A percentile compares a stretch with the other conserved stretches of the same genome.
Conservation (phyloP, 1,284 basidiomycete genomes). For the Cryptococcus sp. region DNA sequence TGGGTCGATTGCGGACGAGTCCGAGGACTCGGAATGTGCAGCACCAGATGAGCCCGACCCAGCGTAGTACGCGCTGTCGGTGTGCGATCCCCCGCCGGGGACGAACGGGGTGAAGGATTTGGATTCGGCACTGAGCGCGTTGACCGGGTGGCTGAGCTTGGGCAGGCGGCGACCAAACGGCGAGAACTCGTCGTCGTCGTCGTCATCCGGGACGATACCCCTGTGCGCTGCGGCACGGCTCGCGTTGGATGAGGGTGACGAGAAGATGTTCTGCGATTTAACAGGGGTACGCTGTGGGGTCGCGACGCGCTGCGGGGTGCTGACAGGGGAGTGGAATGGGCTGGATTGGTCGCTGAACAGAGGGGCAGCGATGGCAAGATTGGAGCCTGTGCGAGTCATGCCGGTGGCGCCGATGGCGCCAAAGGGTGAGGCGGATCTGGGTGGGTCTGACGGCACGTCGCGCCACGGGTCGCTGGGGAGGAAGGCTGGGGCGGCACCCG, state of each 20-base stretch:
- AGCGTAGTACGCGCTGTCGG: background rate
- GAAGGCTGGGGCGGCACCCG: constrained; percentile 56
- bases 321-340: constrained; percentile 53
- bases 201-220: constrained; percentile 47
- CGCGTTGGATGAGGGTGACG: constrained; percentile 23
- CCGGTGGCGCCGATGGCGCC: constrained; percentile 55
- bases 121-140: constrained; percentile 30
- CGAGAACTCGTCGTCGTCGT: constrained; percentile 59
- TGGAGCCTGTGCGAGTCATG: constrained; percentile 61
- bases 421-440: constrained; percentile 41
- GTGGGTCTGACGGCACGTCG: constrained; percentile 31
- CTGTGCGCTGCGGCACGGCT: constrained; percentile 22
- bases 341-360: constrained; percentile 67
- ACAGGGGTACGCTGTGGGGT: constrained; percentile 27
- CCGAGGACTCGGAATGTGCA: constrained; percentile 19
- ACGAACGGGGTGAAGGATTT: constrained; percentile 43
- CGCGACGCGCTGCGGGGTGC: constrained; percentile 31
- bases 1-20: constrained; percentile 1
- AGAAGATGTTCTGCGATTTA: constrained; percentile 41
- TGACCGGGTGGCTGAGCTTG: constrained; percentile 28
- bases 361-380: constrained; percentile 82
- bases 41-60: constrained; percentile 16
- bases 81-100: background rate
- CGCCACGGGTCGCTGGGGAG: constrained; percentile 42
- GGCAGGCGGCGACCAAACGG: constrained; percentile 52